phyloP scores from a whole-genome alignment of 345 rosid species.

The Eucalyptus marginata region DNA sequence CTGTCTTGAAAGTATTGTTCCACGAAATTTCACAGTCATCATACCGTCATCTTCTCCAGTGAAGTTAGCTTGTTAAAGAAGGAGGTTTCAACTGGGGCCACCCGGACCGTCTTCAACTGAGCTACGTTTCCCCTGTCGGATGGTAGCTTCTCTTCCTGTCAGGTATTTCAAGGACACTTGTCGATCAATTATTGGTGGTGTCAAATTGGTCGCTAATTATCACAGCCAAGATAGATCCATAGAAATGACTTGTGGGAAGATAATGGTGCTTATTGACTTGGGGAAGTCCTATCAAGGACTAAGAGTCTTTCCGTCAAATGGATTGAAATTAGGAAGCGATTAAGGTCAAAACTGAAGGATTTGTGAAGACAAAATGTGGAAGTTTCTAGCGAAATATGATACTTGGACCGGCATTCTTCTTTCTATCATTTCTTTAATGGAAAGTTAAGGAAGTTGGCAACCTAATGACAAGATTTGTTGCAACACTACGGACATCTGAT shows the following conservation, averaged over 20 bases:
- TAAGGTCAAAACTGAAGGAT: background rate
- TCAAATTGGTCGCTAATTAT: background rate
- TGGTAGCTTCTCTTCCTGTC: background rate
- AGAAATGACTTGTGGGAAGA: background rate
- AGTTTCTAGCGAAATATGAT: background rate
- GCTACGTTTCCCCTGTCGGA: background rate
- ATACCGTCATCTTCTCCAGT: background rate
- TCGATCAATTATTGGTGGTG: background rate
- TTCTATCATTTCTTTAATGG: background rate
- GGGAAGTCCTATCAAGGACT: background rate
- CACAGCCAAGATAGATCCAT: background rate
- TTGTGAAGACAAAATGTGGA: background rate
- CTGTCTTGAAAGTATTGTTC: background rate
- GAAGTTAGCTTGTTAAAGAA: background rate
- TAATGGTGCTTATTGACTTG: background rate
- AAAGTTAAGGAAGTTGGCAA: background rate
- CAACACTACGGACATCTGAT: background rate
- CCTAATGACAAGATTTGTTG: background rate
- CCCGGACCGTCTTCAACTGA: background rate
- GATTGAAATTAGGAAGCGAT: background rate
- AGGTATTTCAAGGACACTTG: background rate
- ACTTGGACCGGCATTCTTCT: background rate
- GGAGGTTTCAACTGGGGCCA: background rate
- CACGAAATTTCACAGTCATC: background rate
- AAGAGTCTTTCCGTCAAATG: background rate